Base-by-base conservation (phyloP, 1,284 basidiomycete species). In the Moesziomyces sp. region DNA sequence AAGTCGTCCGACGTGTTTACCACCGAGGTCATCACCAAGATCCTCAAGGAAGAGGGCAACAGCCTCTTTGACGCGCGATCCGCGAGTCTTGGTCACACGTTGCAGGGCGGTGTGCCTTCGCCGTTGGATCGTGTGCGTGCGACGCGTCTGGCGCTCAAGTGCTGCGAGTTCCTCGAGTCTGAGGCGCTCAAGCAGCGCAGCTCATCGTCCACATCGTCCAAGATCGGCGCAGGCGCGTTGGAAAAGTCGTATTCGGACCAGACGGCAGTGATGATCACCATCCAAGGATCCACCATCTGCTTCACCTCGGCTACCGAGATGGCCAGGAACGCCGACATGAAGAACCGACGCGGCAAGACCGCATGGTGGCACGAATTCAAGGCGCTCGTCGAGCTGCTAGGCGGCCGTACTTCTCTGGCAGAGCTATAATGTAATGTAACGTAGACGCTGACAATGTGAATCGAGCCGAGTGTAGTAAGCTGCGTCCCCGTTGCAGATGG, bases 61-160 rank as follows among this genome's bases (percentile, higher is more conserved):
- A 83, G 88, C 8, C 87, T 97, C n/a, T 99, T 98, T 82, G 97
- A 99, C 86, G 90, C 96, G 19, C 91, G 97, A 50, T 92, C 90
- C 13, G 97, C 96, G 18, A 91, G 92, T 3, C 90, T 99, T 21
- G 96, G 97, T 11, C 97, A 99, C 86, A 97, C 94, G 2, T 87
- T 99, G 10, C 96, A 99, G 84, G 96, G 96, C 19, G 94, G 94
- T 6, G 91, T 93, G 5, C 96, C 96, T 3, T 96, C 94, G 0
- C 96, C 96, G 0, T 88, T 93, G 74, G 97, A 99, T 86, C 92
- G 96, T 62, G 90, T 92, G 0, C 91, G 94, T 19, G 96, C 94
- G 1, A 92, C 93, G 1, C 91, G 95, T 47, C 88, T 98, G 44
- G 91, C 95, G 9, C 87, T 97, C 68, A 91, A 92, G 78, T 96